phyloP scores from a whole-genome alignment of 768 basidiomycete species.

The Mycena venus region DNA sequence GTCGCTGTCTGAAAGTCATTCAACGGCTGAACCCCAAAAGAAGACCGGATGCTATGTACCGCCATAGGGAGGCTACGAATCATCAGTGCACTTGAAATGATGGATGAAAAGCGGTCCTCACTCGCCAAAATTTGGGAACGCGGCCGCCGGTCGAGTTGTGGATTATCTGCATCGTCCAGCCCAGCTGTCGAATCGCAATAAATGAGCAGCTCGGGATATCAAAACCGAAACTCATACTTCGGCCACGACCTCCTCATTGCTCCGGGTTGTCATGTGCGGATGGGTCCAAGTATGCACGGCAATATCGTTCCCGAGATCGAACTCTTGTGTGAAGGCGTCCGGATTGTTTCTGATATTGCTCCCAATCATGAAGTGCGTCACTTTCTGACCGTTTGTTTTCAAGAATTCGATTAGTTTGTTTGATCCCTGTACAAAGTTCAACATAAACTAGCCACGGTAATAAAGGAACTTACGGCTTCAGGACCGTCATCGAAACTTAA shows the following conservation, averaged over 20 bases:
- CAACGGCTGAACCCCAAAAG: background rate
- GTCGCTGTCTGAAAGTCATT: constrained; percentile 77
- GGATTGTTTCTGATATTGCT: constrained; percentile 27
- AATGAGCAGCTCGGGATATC: background rate
- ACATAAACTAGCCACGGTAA: background rate
- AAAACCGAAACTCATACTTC: constrained; percentile 10
- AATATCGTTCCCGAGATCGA: constrained; percentile 60
- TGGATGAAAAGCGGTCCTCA: constrained; percentile 44
- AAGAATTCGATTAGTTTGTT: constrained; percentile 75
- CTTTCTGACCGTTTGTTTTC: constrained; percentile 68
- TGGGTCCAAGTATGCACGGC: constrained; percentile 74
- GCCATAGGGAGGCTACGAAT: constrained; percentile 41
- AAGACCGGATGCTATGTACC: background rate
- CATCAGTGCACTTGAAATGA: too few relatives aligned
- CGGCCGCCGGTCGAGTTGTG: constrained; percentile 69
- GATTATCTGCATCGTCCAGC: constrained; percentile 73
- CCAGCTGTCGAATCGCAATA: constrained; percentile 55
- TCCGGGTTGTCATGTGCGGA: constrained; percentile 63
- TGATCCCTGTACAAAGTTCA: constrained; percentile 48
- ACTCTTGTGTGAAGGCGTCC: constrained; percentile 39
- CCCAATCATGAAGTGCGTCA: constrained; percentile 96
- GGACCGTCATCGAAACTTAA: constrained; percentile 90
- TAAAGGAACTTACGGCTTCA: constrained; percentile 40
- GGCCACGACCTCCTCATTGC: constrained; percentile 59
- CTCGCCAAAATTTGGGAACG: constrained; percentile 80